phyloP scores from a whole-genome alignment of 768 basidiomycete species.

The Hemileccinum impolitum region DNA sequence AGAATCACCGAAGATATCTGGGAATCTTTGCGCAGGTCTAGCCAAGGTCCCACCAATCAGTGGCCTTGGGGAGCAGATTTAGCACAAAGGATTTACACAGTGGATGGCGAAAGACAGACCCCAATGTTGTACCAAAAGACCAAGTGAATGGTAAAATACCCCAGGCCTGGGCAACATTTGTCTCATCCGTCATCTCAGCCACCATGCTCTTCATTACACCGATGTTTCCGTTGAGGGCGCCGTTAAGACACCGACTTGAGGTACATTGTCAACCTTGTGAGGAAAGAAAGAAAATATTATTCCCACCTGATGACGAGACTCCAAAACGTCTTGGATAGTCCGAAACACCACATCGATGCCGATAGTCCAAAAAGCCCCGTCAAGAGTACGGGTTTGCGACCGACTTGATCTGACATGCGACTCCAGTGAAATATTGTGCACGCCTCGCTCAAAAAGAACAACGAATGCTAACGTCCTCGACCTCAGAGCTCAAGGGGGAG shows the following conservation, averaged over 20 bases:
- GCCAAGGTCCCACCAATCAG: constrained; percentile 65
- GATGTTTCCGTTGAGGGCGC: constrained; percentile 55
- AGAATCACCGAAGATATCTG: constrained; percentile 50
- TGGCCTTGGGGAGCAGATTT: constrained; percentile 42
- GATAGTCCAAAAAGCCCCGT: constrained; percentile 44
- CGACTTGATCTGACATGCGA: constrained; percentile 46
- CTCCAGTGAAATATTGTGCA: constrained; percentile 48
- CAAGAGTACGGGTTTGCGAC: constrained; percentile 48
- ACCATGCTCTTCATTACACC: constrained; percentile 47
- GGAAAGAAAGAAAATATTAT: neutral
- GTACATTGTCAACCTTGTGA: neutral
- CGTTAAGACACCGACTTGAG: constrained; percentile 42
- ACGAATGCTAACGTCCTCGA: constrained; percentile 35
- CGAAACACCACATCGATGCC: constrained; percentile 46
- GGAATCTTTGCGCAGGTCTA: constrained; percentile 64
- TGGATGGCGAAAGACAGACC: constrained; percentile 31
- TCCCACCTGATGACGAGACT: constrained; percentile 39
- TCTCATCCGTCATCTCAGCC: constrained; percentile 40
- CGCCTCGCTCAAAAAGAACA: constrained; percentile 49
- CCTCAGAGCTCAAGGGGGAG: neutral
- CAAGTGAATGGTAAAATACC: constrained; percentile 55
- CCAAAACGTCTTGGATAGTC: constrained; percentile 46
- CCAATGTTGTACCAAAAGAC: constrained; percentile 40
- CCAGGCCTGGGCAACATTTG: constrained; percentile 41
- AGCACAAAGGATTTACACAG: neutral